Conservation (phyloP, 2,329 filamentous ascomycete species). For the Pseudogymnoascus sp. region DNA sequence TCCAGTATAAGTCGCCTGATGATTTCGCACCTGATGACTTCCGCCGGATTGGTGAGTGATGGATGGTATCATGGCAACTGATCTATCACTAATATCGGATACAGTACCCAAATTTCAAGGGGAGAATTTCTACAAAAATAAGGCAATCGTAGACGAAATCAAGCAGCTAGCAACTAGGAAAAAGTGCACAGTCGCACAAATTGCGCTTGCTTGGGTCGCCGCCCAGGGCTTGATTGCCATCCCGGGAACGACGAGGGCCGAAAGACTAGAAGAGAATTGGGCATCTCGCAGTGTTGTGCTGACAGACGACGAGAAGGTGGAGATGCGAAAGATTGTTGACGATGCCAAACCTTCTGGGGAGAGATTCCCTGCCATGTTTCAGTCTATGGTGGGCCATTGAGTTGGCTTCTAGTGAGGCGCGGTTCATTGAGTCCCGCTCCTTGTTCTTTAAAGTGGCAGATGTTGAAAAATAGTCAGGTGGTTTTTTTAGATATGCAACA, state of each 20-base stretch:
- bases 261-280: conserved; percentile 32
- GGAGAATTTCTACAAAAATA: conserved; percentile 44
- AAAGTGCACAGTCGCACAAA: conserved; percentile 41
- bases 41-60: conserved; percentile 16
- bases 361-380: not conserved
- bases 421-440: not conserved
- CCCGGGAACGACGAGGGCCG: conserved; percentile 36
- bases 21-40: conserved; percentile 22
- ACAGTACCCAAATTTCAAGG: conserved; percentile 34
- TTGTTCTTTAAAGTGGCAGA: not conserved
- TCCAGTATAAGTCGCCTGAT: conserved; percentile 26
- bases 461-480: not conserved
- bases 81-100: not conserved
- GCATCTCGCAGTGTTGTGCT: not conserved
- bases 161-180: conserved; percentile 37
- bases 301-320: not conserved
- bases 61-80: not conserved
- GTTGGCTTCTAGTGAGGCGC: not conserved
- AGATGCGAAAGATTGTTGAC: not conserved
- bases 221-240: conserved; percentile 41
- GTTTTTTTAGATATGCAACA: not conserved
- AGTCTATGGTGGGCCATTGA: not conserved
- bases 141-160: conserved; percentile 36
- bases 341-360: not conserved
- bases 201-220: conserved; percentile 49